Evolutionary conservation across 805 yeast genomes (phyloP), one percentile per base, ranked within the genome.

Genomic region (Metschnikowia lunata): DNA sequence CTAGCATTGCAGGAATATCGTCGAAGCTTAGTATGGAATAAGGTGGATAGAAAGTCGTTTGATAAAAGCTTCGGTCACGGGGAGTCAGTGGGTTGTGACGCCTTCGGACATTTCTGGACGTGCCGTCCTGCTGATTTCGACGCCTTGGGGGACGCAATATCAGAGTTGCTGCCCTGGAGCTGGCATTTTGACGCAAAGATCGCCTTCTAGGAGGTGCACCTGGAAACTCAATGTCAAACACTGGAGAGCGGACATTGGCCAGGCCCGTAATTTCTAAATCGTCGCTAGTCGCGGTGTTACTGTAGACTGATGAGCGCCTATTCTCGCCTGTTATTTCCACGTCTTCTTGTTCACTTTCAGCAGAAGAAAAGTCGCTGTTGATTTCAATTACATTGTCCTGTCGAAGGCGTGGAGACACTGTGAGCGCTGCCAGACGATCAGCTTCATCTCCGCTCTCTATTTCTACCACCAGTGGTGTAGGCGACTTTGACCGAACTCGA

Each of bases 221-320:
- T 14, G 44, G 39, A 15, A 18, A 36, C 12, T 36, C 41, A 8
- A 39, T 39, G 18, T 40, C 44, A 28, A 12, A 40, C 13, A 32
- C 36, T 2, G 41, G 40, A 1, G 26, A 9, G 31, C 33, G 27
- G 9, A 28, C 4, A 10, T 10, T 12, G n/a, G 44, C 30, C 29
- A 42, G 46, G 30, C 57, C 55, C 4, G 54, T 51, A 39, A 53
- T 51, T 30, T 51, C 42, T 13, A 53, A 41, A 15, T 51, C 57
- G 32, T 45, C 49, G 33, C 37, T 29, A 7, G 29, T 40, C 10
- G 39, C 15, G 4, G 10, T 14, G 7, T 38, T 38, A 12, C 29
- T 39, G 40, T 18, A 18, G 23, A 18, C 5, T 5, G 23, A 18
- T 18, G 23, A 18, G 3, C 23, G 3, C 4, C 31, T 10, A 29